A percentile compares a stretch with the other conserved stretches of the same genome.
Evolutionary conservation across 768 basidiomycete genomes (phyloP).

Genomic region (Jaapia argillacea): DNA sequence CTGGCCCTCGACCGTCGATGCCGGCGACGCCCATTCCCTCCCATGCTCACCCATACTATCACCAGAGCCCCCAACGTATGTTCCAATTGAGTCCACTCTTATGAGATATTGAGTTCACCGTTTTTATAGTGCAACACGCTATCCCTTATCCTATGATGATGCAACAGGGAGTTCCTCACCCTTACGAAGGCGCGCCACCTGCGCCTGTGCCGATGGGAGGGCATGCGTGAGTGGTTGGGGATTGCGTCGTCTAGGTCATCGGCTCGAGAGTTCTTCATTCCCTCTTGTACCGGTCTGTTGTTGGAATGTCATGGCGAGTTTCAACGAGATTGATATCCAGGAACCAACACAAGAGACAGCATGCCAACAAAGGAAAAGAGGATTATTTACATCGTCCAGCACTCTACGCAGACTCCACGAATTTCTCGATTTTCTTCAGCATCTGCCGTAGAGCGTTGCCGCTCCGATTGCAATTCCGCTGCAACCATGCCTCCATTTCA

Average conservation of each 20-base stretch:
- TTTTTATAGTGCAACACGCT: constrained; percentile 64
- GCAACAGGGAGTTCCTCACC: constrained; percentile 55
- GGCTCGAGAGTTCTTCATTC: too few species aligned
- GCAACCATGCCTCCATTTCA: constrained; percentile 86
- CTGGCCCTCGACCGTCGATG: constrained; percentile 77
- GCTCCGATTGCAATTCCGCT: constrained; percentile 78
- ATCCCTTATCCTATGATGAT: constrained; percentile 91
- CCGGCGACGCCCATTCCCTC: constrained; percentile 86
- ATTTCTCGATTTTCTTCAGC: constrained; percentile 65
- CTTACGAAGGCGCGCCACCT: constrained; percentile 62
- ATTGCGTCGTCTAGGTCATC: too few species aligned
- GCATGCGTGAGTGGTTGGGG: too few species aligned
- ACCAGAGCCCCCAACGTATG: constrained; percentile 83
- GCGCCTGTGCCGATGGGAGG: constrained; percentile 70
- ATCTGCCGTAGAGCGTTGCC: constrained; percentile 73
- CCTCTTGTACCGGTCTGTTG: too few species aligned
- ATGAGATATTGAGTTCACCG: constrained; percentile 9
- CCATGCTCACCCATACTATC: constrained; percentile 82
- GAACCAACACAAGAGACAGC: too few species aligned
- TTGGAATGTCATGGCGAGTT: too few species aligned
- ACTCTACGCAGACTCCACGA: too few species aligned
- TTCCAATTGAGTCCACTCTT: constrained; percentile 10
- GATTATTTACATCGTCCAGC: too few species aligned
- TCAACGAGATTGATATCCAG: too few species aligned
- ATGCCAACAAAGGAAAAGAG: too few species aligned